Evolutionary conservation across 768 basidiomycete genomes (phyloP).

Genomic region (Suillus variegatus): DNA sequence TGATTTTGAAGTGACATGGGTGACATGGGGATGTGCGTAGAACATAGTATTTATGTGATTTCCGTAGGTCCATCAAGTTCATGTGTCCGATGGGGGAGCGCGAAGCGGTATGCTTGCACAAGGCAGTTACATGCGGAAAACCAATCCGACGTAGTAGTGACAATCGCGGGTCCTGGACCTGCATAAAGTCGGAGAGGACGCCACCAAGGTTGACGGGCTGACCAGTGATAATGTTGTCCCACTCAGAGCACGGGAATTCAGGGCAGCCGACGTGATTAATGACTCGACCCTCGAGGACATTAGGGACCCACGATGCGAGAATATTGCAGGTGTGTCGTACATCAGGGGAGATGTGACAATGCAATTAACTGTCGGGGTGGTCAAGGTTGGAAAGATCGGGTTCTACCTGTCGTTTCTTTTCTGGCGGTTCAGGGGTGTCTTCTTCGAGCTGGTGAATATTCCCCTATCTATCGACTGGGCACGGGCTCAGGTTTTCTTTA

Average conservation of each 20-base stretch:
- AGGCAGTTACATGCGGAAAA: slow-evolving; percentile 20
- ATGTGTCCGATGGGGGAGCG: slow-evolving; percentile 23
- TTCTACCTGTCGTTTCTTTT: neutral
- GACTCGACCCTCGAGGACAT: neutral
- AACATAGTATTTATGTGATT: slow-evolving; percentile 28
- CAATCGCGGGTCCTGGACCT: neutral
- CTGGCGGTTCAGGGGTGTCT: neutral
- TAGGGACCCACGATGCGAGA: neutral
- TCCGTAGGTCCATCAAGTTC: slow-evolving; percentile 29
- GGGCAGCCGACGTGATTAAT: slow-evolving; percentile 9
- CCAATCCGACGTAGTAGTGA: slow-evolving; percentile 26
- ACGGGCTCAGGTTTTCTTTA: neutral
- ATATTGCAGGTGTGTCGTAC: neutral
- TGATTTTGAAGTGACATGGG: slow-evolving; percentile 20
- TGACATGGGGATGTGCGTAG: slow-evolving; percentile 3
- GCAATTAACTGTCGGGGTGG: neutral
- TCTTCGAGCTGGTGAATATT: neutral
- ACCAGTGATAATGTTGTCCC: slow-evolving; percentile 22
- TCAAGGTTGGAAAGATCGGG: neutral
- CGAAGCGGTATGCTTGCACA: slow-evolving; percentile 19
- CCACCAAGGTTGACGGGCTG: slow-evolving; percentile 16
- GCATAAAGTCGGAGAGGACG: slow-evolving; percentile 9
- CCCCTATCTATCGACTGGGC: neutral
- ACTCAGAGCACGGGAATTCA: slow-evolving; percentile 27
- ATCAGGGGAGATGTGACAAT: neutral